Conservation (phyloP, 148 eudicot genomes). For the Polygonum maritimum region DNA sequence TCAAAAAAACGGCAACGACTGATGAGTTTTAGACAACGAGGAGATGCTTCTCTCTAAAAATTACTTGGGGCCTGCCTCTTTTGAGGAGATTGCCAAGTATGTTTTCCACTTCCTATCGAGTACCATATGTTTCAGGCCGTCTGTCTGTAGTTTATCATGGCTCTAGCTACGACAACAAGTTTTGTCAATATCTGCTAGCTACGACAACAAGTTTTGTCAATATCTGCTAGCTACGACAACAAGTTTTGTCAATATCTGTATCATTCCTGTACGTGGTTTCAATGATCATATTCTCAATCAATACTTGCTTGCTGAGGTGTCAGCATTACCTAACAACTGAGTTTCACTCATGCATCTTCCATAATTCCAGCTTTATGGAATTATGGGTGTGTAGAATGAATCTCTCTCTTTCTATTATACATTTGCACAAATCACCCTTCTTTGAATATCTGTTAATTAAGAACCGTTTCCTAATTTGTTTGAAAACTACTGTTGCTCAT, state of each 20-base stretch:
- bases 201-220: no score
- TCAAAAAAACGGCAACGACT: no score
- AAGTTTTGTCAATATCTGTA: background rate
- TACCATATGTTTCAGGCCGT: background rate
- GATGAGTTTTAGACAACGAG: no score
- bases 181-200: no score
- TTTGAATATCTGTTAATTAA: background rate
- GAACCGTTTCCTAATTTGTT: background rate
- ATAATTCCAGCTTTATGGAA: conserved; percentile 58
- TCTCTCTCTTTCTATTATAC: background rate
- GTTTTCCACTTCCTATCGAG: conserved; percentile 1
- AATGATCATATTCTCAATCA: background rate
- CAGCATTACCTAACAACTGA: background rate
- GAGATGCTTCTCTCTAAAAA: no score
- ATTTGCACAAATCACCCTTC: background rate
- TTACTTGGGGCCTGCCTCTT: conserved; percentile 82
- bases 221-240: no score
- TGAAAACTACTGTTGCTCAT: background rate
- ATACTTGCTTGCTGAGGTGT: background rate
- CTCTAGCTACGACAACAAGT: no score
- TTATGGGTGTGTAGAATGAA: conserved; percentile 39
- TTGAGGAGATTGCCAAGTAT: conserved; percentile 74
- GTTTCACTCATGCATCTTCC: background rate
- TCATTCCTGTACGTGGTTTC: background rate
- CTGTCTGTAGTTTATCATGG: no score